Percentiles rank a stretch among this genome's conserved stretches.
phyloP scores from a whole-genome alignment of 2,329 filamentous ascomycete genomes.

The Hymenoscyphus scutula region DNA sequence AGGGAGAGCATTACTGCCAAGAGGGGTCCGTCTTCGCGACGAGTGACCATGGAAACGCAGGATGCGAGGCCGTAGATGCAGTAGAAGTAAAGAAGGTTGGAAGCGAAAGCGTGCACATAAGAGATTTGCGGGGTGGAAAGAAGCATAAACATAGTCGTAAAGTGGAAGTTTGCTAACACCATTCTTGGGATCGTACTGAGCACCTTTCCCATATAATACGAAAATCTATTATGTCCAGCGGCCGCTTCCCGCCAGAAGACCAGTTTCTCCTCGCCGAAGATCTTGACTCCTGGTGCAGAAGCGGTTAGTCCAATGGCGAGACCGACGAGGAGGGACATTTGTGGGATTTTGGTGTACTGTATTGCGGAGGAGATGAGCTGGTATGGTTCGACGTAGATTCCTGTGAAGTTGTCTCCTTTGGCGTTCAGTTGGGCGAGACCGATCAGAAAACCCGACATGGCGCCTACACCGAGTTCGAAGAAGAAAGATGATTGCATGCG shows the following conservation, averaged over 20 bases:
- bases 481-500: constrained; percentile 50
- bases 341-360: constrained; percentile 49
- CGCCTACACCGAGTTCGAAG: constrained; percentile 53
- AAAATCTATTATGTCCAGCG: constrained; percentile 53
- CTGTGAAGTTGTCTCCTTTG: constrained; percentile 52
- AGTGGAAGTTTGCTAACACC: constrained; percentile 51
- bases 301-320: constrained; percentile 57
- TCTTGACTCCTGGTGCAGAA: constrained; percentile 52
- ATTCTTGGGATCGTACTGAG: constrained; percentile 51
- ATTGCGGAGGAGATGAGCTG: constrained; percentile 50
- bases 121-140: constrained; percentile 49
- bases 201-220: constrained; percentile 57
- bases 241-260: constrained; percentile 55
- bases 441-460: constrained; percentile 52
- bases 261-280: constrained; percentile 55
- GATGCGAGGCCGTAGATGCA: constrained; percentile 56
- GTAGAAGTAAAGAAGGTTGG: constrained; percentile 56
- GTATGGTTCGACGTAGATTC: constrained; percentile 51
- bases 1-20: constrained; percentile 54
- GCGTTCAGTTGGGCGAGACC: constrained; percentile 51
- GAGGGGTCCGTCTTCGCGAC: constrained; percentile 55
- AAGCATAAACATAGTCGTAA: constrained; percentile 50
- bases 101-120: constrained; percentile 48
- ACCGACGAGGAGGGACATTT: constrained; percentile 51
- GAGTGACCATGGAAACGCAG: constrained; percentile 51